Evolutionary conservation across 768 basidiomycete species (phyloP), one percentile per base, ranked within the genome.

Genomic region (Mrakia gelida): DNA sequence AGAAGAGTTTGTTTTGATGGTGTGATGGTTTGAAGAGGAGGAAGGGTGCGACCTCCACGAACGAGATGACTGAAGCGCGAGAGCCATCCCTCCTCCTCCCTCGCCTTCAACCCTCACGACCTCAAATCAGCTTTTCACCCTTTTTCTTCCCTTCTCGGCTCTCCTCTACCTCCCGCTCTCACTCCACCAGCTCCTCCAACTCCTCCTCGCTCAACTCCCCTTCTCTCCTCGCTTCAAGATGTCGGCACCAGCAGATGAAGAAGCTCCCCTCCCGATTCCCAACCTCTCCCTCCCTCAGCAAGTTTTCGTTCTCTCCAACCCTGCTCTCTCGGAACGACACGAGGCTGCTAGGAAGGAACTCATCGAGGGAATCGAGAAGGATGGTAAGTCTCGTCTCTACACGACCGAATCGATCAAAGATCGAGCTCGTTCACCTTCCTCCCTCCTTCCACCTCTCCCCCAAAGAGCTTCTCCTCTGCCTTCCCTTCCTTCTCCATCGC

Each of bases 261-360:
- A 95, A 80, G 85, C 89, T 21, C 89, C 95, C 3, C 88, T 92
- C 56, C 93, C 93, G 0, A 91, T 92, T 79, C 95, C 95, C 32
- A 95, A 97, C 83, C 89, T 95, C 76, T 86, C 87, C 16, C 88
- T 96, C 26, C 88, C 95, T 0, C 92, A 96, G 81, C 89, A 91
- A 82, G 86, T 91, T 18, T 97, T 93, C 81, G 88, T 89, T 15
- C 87, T 98, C 6, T 88, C 89, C 18, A 89, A 88, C 28, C 87
- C 89, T 0, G 85, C 87, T 1, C 87, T 94, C 54, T 82, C 86
- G 0, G 86, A 89, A 70, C 87, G 92, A 4, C 92, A 94, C 81
- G 87, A 89, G 8, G 85, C 89, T 80, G 92, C 94, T 10, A 87
- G 88, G 49, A 86, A 86, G 18, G 86, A 88, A 3, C 86, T 97